Base-by-base conservation (phyloP, 225 moss, liverwort and hornwort species). In the Polytrichum commune region DNA sequence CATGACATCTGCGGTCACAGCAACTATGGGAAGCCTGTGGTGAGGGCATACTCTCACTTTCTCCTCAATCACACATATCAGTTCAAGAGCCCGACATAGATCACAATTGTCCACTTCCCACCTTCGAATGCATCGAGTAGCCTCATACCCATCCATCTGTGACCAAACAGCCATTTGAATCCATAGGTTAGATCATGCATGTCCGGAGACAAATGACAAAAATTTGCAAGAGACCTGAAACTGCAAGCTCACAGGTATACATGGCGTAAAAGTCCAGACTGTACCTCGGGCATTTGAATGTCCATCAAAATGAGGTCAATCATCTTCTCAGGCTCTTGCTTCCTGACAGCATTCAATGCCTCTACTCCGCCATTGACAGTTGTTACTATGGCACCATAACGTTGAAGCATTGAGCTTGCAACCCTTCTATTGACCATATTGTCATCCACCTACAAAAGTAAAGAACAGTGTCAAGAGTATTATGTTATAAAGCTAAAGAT, bases 261-360 rank as follows among this genome's bases (percentile, higher is more conserved):
- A 46, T 46, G 46, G 46, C 46, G 13, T 46, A 13, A 46, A 46
- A 46, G 13, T 46, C 46, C 10, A 10, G 46, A 26, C 24, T 6
- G 66, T 78, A 96, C 96, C 96, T 93, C 96, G 1, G 96, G 96
- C 96, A 96, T 96, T 77, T 96, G 96, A 69, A 96, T 88, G 85
- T 96, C 96, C 96, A 96, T 96, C 55, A 96, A 80, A 69, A 96
- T 84, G 7, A 96, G 71, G 77, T 96, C 91, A 68, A 90, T 83
- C 70, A 85, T 82, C 79, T 79, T 69, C 65, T 82, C 82, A 22
- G 71, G 54, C 25, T 76, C 76, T 70, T 88, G 89, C 20, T 78
- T 80, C 78, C 82, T 90, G 7, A 96, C 82, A 69, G 82, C 87
- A 28, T 72, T 78, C 6, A 93, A 73, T 1, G 96, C 93, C 69